A percentile compares a stretch with the other conserved stretches of the same genome.
These are phyloP conservation scores for Argentina anserina DNA, from an alignment of 306 rosid genomes.

Conservation along the genomic window DNA sequence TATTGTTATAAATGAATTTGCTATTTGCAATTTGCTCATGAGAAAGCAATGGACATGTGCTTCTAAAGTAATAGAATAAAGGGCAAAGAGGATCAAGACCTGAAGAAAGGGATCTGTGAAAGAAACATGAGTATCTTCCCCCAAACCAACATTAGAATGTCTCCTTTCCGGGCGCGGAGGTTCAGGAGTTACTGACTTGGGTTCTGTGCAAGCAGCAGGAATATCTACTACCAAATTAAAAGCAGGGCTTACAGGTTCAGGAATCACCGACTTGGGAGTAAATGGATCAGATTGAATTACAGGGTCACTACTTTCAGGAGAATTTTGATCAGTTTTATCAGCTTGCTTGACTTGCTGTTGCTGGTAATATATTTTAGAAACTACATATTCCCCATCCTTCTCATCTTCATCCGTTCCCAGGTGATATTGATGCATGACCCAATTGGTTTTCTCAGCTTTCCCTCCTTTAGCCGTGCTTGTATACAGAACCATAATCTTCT, in stretches of 20 bases:
- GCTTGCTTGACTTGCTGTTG: conserved; percentile 50
- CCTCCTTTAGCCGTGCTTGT: conserved; percentile 47
- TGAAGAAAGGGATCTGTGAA: conserved; percentile 23
- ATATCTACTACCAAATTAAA: conserved; percentile 36
- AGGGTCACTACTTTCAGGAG: conserved; percentile 43
- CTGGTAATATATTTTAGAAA: conserved; percentile 75
- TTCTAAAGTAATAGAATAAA: background rate
- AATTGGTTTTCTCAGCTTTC: conserved; percentile 71
- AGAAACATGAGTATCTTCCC: conserved; percentile 23
- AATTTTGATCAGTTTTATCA: conserved; percentile 49
- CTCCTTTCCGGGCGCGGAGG: conserved; percentile 46
- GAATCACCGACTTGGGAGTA: conserved; percentile 70
- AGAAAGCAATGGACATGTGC: background rate
- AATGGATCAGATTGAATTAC: conserved; percentile 52
- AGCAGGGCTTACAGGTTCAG: conserved; percentile 47
- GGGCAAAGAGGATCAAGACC: conserved; percentile 32
- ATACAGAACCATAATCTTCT: conserved; percentile 88
- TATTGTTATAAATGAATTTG: background rate
- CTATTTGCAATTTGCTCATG: background rate
- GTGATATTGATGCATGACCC: conserved; percentile 95
- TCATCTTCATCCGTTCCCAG: conserved; percentile 74
- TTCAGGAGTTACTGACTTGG: conserved; percentile 44
- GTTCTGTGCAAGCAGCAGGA: conserved; percentile 8
- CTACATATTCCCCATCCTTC: conserved; percentile 60
- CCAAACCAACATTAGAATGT: conserved; percentile 36